Evolutionary conservation across 805 yeast species (phyloP).

Genomic region (Wickerhamomyces subpelliculosus): DNA sequence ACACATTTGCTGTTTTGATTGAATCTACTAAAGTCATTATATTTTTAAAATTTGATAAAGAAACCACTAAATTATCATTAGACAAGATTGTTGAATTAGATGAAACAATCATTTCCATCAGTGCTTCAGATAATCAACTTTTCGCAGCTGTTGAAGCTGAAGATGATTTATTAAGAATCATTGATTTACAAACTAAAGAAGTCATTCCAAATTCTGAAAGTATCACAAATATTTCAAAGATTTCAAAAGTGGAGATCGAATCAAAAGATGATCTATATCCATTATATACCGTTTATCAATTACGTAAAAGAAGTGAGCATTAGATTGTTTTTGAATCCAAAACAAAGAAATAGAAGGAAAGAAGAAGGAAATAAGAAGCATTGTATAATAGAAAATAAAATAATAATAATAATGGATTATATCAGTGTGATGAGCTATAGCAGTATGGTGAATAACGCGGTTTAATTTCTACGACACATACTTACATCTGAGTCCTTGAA

Average conservation of each 20-base stretch:
- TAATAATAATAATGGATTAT: too few species aligned
- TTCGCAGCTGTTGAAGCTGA: conserved; percentile 28
- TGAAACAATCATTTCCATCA: conserved; percentile 24
- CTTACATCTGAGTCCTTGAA: too few species aligned
- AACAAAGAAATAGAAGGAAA: too few species aligned
- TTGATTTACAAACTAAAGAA: conserved; percentile 21
- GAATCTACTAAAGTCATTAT: conserved; percentile 45
- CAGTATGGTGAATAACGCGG: too few species aligned
- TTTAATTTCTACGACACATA: too few species aligned
- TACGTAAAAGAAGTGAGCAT: conserved; percentile 64
- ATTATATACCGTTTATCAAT: conserved; percentile 42
- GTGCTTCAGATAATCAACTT: conserved; percentile 28
- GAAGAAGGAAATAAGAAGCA: background rate
- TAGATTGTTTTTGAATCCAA: conserved; percentile 19
- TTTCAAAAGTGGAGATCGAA: conserved; percentile 14
- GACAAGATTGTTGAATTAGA: conserved; percentile 25
- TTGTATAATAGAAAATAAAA: background rate
- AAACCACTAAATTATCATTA: conserved; percentile 16
- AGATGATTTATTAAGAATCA: conserved; percentile 7
- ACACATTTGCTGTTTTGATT: conserved; percentile 36
- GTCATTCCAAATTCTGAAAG: conserved; percentile 24
- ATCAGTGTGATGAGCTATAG: too few species aligned
- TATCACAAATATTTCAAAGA: conserved; percentile 17
- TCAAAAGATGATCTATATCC: conserved; percentile 29
- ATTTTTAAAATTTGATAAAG: conserved; percentile 23